These are phyloP conservation scores for Colletotrichum spaethianum DNA, from an alignment of 2,329 filamentous ascomycete species.

Conservation along the genomic window DNA sequence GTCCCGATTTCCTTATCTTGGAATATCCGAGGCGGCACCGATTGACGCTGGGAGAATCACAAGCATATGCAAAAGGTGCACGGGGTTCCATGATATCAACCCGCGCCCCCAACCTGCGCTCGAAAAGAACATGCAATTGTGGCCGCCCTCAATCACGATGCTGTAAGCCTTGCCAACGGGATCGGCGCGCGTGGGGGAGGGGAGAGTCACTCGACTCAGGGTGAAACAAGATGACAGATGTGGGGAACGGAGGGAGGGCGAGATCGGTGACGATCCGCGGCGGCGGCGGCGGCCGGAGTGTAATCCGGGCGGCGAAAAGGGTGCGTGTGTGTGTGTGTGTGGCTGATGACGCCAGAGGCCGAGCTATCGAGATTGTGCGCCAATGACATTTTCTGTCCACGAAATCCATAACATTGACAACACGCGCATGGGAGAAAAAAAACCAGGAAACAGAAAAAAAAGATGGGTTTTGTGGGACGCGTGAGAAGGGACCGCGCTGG, in stretches of 20 bases:
- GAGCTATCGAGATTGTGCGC: slow-evolving; percentile 1
- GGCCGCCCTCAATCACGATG: slow-evolving; percentile 8
- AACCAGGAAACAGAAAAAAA: too few species aligned
- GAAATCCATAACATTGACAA: background rate
- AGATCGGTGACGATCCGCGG: slow-evolving; percentile 27
- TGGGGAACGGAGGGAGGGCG: slow-evolving; percentile 19
- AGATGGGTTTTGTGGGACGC: background rate
- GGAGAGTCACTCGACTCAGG: slow-evolving; percentile 14
- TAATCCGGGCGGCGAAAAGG: background rate
- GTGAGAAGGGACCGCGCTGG: background rate
- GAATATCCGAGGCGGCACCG: background rate
- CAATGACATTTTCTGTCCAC: background rate
- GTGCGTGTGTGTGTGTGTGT: slow-evolving; percentile 19
- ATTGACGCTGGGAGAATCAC: background rate
- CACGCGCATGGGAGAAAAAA: background rate
- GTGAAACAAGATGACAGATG: slow-evolving; percentile 40
- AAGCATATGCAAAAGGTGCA: background rate
- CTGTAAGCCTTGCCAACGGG: background rate
- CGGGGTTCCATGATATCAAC: slow-evolving; percentile 28
- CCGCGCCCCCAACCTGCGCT: slow-evolving; percentile 27
- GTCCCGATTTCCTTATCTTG: background rate
- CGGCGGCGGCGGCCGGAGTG: slow-evolving; percentile 2
- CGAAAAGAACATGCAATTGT: slow-evolving; percentile 19
- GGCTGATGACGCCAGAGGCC: slow-evolving; percentile 36
- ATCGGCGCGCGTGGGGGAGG: slow-evolving; percentile 19